Conservation (phyloP, 2,329 filamentous ascomycete genomes). For the Diaporthe australafricana region DNA sequence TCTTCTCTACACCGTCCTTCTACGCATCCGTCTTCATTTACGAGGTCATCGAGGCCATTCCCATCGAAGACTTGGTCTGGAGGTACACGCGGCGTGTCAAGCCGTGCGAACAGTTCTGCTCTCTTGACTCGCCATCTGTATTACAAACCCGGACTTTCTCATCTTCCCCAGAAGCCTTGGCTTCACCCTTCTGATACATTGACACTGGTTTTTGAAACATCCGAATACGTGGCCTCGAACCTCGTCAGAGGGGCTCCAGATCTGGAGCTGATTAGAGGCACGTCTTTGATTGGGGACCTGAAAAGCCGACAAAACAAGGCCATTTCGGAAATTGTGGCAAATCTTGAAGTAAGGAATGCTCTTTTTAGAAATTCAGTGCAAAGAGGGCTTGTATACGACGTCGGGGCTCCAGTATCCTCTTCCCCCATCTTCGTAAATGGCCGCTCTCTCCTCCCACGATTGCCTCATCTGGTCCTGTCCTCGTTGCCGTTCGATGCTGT, state of each 20-base stretch:
- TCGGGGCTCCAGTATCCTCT: neutral
- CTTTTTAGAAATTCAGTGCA: neutral
- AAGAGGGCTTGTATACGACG: neutral
- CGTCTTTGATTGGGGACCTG: too few relatives aligned
- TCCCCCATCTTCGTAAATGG: neutral
- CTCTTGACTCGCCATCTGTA: too few relatives aligned
- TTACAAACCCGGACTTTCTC: too few relatives aligned
- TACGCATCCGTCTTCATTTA: too few relatives aligned
- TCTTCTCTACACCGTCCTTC: too few relatives aligned
- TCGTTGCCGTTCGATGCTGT: neutral
- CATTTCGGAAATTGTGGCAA: neutral
- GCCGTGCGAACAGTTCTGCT: too few relatives aligned
- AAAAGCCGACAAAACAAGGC: neutral
- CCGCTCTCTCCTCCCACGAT: constrained; percentile 1
- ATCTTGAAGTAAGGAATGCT: neutral
- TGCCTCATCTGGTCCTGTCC: neutral
- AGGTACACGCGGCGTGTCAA: too few relatives aligned
- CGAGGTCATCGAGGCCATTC: too few relatives aligned
- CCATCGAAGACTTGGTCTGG: too few relatives aligned
- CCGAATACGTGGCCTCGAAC: neutral
- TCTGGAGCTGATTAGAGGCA: neutral
- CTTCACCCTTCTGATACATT: neutral
- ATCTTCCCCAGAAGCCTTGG: neutral
- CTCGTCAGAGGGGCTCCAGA: neutral
- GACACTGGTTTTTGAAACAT: neutral